A percentile compares a stretch with the other conserved stretches of the same genome.
Conservation (phyloP, 2,329 filamentous ascomycete genomes). For the Ophiostoma sp. region DNA sequence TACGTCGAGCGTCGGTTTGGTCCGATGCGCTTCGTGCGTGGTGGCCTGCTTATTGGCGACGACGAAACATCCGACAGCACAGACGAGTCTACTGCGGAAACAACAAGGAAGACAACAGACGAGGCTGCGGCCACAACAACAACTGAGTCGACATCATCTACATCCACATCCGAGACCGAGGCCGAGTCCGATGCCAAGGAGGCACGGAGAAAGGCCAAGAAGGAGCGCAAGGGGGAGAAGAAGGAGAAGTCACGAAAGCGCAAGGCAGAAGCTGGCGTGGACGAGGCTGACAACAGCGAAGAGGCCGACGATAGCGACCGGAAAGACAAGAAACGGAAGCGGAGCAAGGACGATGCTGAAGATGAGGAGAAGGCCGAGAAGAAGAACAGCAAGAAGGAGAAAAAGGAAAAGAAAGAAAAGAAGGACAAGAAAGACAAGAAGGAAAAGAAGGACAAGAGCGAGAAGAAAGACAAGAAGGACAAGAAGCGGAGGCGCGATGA, state of each 20-base stretch:
- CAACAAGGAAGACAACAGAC: constrained; percentile 28
- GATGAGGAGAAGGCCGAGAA: constrained; percentile 37
- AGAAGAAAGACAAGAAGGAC: constrained; percentile 40
- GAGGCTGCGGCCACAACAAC: constrained; percentile 9
- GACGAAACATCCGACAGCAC: constrained; percentile 48
- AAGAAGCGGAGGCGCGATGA: constrained; percentile 37
- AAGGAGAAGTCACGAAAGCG: constrained; percentile 53
- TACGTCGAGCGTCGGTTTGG: constrained; percentile 78
- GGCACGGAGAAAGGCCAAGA: constrained; percentile 18
- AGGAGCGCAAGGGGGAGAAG: constrained; percentile 38
- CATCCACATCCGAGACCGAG: background rate
- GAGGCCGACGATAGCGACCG: background rate
- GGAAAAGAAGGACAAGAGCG: constrained; percentile 31
- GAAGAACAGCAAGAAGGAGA: constrained; percentile 37
- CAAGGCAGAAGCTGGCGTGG: constrained; percentile 44
- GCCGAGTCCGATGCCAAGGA: constrained; percentile 7
- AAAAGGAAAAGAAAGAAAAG: constrained; percentile 37
- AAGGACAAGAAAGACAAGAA: constrained; percentile 34
- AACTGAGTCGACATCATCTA: background rate
- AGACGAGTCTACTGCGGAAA: background rate
- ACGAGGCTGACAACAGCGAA: constrained; percentile 40
- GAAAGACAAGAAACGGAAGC: constrained; percentile 42
- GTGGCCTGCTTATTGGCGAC: constrained; percentile 68
- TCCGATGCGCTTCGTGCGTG: constrained; percentile 79
- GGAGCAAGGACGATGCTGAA: constrained; percentile 43